phyloP scores from a whole-genome alignment of 352 stramenopile species.

The Phytophthora rubi region DNA sequence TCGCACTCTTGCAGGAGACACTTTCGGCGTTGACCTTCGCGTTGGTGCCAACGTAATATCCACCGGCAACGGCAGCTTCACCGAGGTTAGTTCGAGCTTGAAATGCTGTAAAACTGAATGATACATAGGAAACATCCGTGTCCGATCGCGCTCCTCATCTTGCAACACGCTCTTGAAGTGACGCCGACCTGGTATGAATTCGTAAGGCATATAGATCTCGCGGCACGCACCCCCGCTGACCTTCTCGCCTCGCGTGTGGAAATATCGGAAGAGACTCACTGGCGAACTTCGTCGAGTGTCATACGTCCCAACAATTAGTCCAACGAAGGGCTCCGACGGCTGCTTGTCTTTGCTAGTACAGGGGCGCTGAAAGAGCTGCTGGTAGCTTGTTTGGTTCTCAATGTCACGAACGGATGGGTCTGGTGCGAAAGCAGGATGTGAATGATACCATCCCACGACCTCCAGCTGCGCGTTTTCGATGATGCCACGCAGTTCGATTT shows the following conservation, averaged over 20 bases:
- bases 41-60: slow-evolving; percentile 1
- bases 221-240: slow-evolving; percentile 57
- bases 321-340: slow-evolving; percentile 90
- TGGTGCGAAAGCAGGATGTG: slow-evolving; percentile 92
- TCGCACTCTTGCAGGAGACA: slow-evolving; percentile 26
- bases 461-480: slow-evolving; percentile 90
- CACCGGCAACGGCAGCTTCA: slow-evolving; percentile 6
- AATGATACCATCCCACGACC: slow-evolving; percentile 97
- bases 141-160: slow-evolving; percentile 46
- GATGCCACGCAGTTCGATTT: slow-evolving; percentile 91
- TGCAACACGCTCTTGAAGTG: slow-evolving; percentile 59
- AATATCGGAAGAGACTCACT: slow-evolving; percentile 86
- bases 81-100: slow-evolving; percentile 17
- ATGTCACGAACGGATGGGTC: slow-evolving; percentile 94
- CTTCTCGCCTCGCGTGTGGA: slow-evolving; percentile 77
- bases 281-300: slow-evolving; percentile 79
- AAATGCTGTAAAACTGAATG: slow-evolving; percentile 46
- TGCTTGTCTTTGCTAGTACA: slow-evolving; percentile 30
- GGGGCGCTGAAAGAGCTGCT: slow-evolving; percentile 86
- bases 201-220: slow-evolving; percentile 75
- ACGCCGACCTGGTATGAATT: slow-evolving; percentile 59
- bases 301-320: slow-evolving; percentile 95
- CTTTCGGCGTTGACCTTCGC: slow-evolving; percentile 7
- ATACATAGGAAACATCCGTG: slow-evolving; percentile 49
- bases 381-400: slow-evolving; percentile 94